Base-by-base conservation (phyloP, 1,284 basidiomycete genomes). In the Trichosporon ovoides region DNA sequence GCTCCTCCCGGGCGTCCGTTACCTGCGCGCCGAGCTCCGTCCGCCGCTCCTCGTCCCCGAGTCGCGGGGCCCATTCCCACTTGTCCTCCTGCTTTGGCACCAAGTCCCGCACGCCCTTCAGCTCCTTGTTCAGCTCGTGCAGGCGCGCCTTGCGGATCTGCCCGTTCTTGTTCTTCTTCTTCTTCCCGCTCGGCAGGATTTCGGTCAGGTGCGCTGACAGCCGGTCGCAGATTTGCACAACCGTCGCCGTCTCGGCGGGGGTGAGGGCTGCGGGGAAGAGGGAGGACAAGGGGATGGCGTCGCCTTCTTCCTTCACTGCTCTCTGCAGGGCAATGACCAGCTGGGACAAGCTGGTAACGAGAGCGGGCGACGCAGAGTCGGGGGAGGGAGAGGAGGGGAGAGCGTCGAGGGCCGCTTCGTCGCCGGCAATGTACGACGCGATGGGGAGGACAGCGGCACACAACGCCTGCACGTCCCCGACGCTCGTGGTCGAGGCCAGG, bases 311-410 rank as follows among this genome's bases (percentile, higher is more conserved):
- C 18, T 38, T 56, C 3, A 35, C 19, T 19, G 60, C 56, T 6
- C 50, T 38, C 28, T 33, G 33, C 20, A 62, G 38, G 9, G 57
- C 52, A 3, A 16, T 12, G 7, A 22, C 22, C 14, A 48, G 24
- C 43, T 28, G 43, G 13, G 52, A 51, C n/a, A 59, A n/a, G 10
- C 53, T 49, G 13, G 34, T 5, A 18, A 48, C 40, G 49, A 53
- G 59, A 16, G 55, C 9, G 38, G 9, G 57, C 52, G 10, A 16
- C 12, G 7, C 22, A 16, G 7, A 48, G 24, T 24, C 28, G 43
- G 13, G 48, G 46, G n/a, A 59, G n/a, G 10, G 52, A 49, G 13
- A 35, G 5, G 22, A 48, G 33, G 49, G 50, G 59, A 18, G 55
- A 35, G 57, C 13, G 7, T 28, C n/a, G 24, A 48, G 43, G 1